These are phyloP conservation scores for Luffa acutangula DNA, from an alignment of 306 rosid species.

Conservation along the genomic window DNA sequence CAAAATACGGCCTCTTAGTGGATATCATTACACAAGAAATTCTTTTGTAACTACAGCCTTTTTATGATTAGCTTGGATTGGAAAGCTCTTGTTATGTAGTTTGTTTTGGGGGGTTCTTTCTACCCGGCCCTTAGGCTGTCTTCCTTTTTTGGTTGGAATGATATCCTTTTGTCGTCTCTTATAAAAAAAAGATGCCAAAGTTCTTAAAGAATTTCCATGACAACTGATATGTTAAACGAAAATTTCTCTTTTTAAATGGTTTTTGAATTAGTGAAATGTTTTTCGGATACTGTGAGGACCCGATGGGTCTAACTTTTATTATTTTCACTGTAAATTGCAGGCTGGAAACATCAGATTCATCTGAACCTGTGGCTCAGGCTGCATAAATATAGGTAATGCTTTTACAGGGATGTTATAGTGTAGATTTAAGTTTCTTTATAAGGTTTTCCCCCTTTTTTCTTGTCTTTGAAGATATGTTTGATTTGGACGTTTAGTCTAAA, in stretches of 20 bases:
- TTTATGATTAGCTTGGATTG: no score
- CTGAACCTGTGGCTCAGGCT: slow-evolving; percentile 66
- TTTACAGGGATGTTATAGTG: slow-evolving; percentile 10
- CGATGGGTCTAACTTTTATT: slow-evolving; percentile 2
- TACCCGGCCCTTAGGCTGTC: no score
- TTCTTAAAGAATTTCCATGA: neutral
- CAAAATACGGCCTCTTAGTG: no score
- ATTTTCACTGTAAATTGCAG: slow-evolving; percentile 33
- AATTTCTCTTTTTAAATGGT: neutral
- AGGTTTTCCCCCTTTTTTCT: neutral
- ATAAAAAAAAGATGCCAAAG: no score
- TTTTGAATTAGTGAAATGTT: neutral
- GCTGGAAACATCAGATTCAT: slow-evolving; percentile 42
- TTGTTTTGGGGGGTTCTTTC: no score
- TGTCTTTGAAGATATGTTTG: neutral
- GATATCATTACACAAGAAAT: no score
- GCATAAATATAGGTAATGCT: slow-evolving; percentile 24
- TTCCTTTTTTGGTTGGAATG: no score
- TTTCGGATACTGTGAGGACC: neutral
- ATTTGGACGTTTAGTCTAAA: neutral
- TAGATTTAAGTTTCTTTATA: neutral
- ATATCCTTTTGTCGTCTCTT: no score
- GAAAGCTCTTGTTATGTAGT: no score
- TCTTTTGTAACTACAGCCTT: no score
- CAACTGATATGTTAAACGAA: neutral